Base-by-base conservation (phyloP, 257 asterid genomes). In the Solanum boliviense region DNA sequence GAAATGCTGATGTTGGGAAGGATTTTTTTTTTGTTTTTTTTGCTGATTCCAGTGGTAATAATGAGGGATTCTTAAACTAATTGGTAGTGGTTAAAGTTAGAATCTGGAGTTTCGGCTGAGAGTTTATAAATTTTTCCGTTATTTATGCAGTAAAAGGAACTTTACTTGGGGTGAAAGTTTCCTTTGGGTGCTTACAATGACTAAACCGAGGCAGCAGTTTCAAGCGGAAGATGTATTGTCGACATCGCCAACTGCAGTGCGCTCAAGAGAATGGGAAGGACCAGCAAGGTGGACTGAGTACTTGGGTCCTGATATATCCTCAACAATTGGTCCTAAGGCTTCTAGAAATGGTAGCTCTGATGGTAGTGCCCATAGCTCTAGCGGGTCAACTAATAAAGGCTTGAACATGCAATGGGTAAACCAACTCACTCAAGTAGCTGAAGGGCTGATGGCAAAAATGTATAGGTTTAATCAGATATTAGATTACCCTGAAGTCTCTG, bases 361-460 rank as follows among this genome's bases (percentile, higher is more conserved):
- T 71, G 93, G 92, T 23, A 25, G 93, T 9, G 89, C 88, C 85
- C 98, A 93, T 25, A 91, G 91, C 88, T 89, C 95, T 15, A 89
- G 91, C 73, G 91, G 94, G 65, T 89, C 95, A 68, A 90, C 92
- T 34, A 95, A 91, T 38, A 97, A 96, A 95, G 98, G 98, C 71
- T 91, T 97, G 94, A 97, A 95, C 94, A 93, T 97, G 97, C 99
- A 94, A 90, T 97, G 98, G 99, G 96, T 95, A 83, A 92, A 95
- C 91, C 99, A 96, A 96, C 99, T 97, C 91, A 94, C 94, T 6
- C 98, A 92, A 89, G 99, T 97, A 86, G 99, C 99, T 60, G 96
- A 95, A 92, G 99, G 99, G 89, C 91, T 97, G 88, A 91, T 97
- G 98, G 96, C 98, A n/a, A 97, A 97, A 91, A 95, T 97, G 94